Percentiles rank a stretch among this genome's conserved stretches.
These are phyloP conservation scores for Fomitopsis betulina DNA, from an alignment of 1,284 basidiomycete genomes.

Conservation along the genomic window DNA sequence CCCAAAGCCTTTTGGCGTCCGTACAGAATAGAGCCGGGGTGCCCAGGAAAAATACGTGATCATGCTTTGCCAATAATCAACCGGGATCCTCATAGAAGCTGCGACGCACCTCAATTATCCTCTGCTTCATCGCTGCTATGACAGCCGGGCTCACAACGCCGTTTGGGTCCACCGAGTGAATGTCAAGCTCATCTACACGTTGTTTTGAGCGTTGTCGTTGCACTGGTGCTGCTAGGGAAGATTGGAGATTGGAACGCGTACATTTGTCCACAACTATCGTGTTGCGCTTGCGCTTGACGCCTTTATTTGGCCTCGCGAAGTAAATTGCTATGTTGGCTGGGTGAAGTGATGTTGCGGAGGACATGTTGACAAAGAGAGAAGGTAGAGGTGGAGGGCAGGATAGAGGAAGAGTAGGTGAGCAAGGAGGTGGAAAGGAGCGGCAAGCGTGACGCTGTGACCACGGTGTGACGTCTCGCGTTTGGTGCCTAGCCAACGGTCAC, in stretches of 20 bases:
- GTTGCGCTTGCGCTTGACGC: neutral
- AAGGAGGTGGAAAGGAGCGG: neutral
- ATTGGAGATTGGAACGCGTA: neutral
- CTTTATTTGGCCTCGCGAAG: neutral
- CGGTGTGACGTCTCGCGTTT: neutral
- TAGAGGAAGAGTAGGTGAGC: too few relatives aligned
- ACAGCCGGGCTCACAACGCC: slow-evolving; percentile 10
- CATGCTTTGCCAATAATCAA: too few relatives aligned
- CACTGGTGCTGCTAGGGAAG: neutral
- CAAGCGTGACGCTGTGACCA: neutral
- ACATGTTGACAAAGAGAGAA: neutral
- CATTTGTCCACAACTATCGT: neutral
- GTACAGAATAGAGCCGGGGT: too few relatives aligned
- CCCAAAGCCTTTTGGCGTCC: too few relatives aligned
- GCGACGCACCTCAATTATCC: slow-evolving; percentile 30
- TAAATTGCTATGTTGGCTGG: neutral
- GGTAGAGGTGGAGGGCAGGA: too few relatives aligned
- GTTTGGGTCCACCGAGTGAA: neutral
- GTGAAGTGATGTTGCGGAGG: neutral
- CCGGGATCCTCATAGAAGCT: neutral
- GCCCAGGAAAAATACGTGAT: too few relatives aligned
- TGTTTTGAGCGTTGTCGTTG: neutral
- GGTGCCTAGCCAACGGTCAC: too few relatives aligned
- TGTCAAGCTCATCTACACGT: neutral
- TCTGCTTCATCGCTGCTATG: slow-evolving; percentile 33